Base-by-base conservation (phyloP, 1,139 yeast species). In the Scheffersomyces segobiensis region DNA sequence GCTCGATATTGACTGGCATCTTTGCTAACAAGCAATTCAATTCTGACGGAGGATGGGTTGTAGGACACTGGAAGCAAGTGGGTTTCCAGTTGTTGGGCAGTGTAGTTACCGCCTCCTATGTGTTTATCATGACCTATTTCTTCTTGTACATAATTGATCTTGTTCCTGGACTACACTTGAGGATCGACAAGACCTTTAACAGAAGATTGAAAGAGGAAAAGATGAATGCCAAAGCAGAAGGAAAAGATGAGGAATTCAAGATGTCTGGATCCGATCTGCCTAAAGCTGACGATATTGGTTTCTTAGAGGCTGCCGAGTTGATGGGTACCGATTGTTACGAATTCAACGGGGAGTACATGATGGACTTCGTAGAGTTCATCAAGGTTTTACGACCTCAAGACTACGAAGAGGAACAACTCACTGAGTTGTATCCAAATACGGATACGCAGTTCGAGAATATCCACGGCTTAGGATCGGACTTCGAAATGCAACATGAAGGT, bases 321-420 rank as follows among this genome's bases (percentile, higher is more conserved):
- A 63, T 73, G 42, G 88, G 88, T 1, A 68, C 83, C 2, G 88
- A 85, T 65, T 64, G 74, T 47, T 77, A 78, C 56, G 87, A 84
- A 65, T 83, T 83, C 58, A 75, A 76, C 62, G 85, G 86, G n/a
- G 88, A 85, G 65, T 76, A 73, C 59, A 76, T 80, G 58, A 74
- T 73, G 74, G 84, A 82, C 66, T 81, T 73, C 60, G 75, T 80
- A 70, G 86, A 82, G 63, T 82, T 80, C 62, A 75, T 80, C 53
- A 75, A 79, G 59, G 76, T 75, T 1, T 64, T 81, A 10, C 70
- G 74, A 52, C 85, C 86, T 0, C 74, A 73, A 48, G 85, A 81
- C 63, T 81, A 67, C 61, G 60, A 64, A 3, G 69, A 68, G 3
- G 73, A 70, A 19, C 74, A 62, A 22, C 58, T 56, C 17, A 32